Evolutionary conservation across 164 flowering plant species (phyloP), one percentile per base, ranked within the genome.

Genomic region (Vitis rotundifolia): DNA sequence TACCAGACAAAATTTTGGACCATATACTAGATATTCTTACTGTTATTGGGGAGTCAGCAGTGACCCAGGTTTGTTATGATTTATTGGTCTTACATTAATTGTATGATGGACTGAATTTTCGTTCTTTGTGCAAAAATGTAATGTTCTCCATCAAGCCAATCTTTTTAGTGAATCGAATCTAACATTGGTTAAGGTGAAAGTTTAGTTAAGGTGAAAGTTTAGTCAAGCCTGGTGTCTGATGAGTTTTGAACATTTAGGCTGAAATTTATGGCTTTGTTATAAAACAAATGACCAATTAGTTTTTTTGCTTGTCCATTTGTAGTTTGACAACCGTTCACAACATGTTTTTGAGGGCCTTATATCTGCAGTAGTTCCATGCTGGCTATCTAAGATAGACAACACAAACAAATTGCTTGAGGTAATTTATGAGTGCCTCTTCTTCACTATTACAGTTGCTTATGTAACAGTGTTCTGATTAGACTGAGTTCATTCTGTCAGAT

Each of bases 321-420:
- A 94, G 98, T 75, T 71, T 80, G 96, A 95, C 61, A 77, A 79
- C 67, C 81, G 88, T 75, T 95, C 98, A 11, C 89, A 81, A 63
- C 77, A 19, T 66, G 93, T 95, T 16, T 85, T 84, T 80, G 98
- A 95, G 81, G 91, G 79, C 56, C 83, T 95, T 68, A 83, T 93
- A 61, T 85, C 93, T n/a, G 76, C 93, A 6, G 61, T 91, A 63
- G 81, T 91, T 62, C 98, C 99, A 37, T 91, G 75, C 79, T 93
- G 94, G 96, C 71, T 93, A 64, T 82, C 92, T 15, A 75, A 78
- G 72, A 80, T 81, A 29, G 66, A 78, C 15, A 70, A 79, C 57
- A 52, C 63, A 26, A 86, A 84, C 26, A 64, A 84, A 50, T 74
- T 95, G 66, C 89, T 95, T 57, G 83, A 91, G 97, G 98, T 94